Percentiles rank a stretch among this genome's conserved stretches.
phyloP scores from a whole-genome alignment of 129 eudicot species.

The Oenanthe sinensis region DNA sequence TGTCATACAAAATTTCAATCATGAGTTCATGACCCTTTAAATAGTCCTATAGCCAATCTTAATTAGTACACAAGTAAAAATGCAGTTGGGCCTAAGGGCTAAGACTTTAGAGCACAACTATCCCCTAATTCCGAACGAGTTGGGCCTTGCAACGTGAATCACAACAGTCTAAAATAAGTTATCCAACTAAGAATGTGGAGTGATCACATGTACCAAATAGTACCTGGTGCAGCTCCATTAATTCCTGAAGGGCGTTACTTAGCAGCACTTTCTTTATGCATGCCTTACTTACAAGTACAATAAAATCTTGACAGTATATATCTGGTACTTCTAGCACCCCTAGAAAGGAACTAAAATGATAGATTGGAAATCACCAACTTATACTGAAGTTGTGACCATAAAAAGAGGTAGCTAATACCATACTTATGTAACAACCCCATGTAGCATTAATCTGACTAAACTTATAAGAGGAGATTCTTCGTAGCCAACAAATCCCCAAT shows the following conservation, averaged over 20 bases:
- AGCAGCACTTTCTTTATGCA: constrained; percentile 96
- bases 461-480: not conserved
- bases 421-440: not conserved
- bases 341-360: not conserved
- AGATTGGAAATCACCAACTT: not conserved
- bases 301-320: not conserved
- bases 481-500: not conserved
- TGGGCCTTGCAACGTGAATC: not conserved
- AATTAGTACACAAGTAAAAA: not conserved
- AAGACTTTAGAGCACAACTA: not conserved
- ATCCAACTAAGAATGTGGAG: not conserved
- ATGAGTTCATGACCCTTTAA: not conserved
- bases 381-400: not conserved
- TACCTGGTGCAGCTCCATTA: constrained; percentile 98
- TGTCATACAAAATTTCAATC: not conserved
- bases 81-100: not conserved
- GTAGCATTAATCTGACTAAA: not conserved
- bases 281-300: constrained; percentile 67
- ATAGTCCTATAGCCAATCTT: not conserved
- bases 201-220: not conserved
- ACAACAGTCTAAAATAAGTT: not conserved
- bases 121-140: not conserved
- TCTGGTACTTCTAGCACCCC: not conserved
- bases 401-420: not conserved
- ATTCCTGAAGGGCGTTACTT: constrained; percentile 94